These are phyloP conservation scores for Diutina siamensis DNA, from an alignment of 1,139 yeast species.

Conservation along the genomic window DNA sequence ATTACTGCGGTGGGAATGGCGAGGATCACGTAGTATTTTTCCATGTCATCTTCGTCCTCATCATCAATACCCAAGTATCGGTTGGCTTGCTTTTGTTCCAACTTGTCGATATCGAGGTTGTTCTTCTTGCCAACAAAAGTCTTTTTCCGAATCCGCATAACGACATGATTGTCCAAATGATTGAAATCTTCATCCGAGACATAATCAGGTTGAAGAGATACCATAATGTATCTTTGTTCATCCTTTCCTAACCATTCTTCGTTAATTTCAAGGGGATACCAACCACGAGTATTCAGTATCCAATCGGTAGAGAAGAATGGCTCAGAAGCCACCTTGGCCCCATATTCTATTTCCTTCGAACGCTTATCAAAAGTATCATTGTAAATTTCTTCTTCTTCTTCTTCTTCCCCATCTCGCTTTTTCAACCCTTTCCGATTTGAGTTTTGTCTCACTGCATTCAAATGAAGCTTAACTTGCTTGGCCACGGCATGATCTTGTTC, in stretches of 20 bases:
- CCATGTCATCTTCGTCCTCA: slow-evolving; percentile 44
- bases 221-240: slow-evolving; percentile 36
- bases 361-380: slow-evolving; percentile 15
- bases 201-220: slow-evolving; percentile 64
- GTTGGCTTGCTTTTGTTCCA: slow-evolving; percentile 24
- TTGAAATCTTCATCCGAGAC: slow-evolving; percentile 57
- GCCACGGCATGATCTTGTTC: not conserved
- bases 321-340: slow-evolving; percentile 26
- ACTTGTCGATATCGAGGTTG: slow-evolving; percentile 37
- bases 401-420: slow-evolving; percentile 19
- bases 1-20: slow-evolving; percentile 64
- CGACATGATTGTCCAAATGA: slow-evolving; percentile 36
- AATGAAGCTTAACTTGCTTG: slow-evolving; percentile 52
- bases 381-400: not conserved
- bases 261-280: slow-evolving; percentile 44
- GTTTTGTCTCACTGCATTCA: slow-evolving; percentile 51
- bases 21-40: slow-evolving; percentile 54
- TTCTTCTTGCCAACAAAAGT: slow-evolving; percentile 51
- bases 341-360: slow-evolving; percentile 27
- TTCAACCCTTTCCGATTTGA: slow-evolving; percentile 42
- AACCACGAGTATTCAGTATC: slow-evolving; percentile 56
- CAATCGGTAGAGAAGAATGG: slow-evolving; percentile 64
- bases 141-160: slow-evolving; percentile 44
- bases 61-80: slow-evolving; percentile 30
- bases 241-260: slow-evolving; percentile 45